Evolutionary conservation across 257 asterid genomes (phyloP).

Genomic region (Solanum corneliomulleri): DNA sequence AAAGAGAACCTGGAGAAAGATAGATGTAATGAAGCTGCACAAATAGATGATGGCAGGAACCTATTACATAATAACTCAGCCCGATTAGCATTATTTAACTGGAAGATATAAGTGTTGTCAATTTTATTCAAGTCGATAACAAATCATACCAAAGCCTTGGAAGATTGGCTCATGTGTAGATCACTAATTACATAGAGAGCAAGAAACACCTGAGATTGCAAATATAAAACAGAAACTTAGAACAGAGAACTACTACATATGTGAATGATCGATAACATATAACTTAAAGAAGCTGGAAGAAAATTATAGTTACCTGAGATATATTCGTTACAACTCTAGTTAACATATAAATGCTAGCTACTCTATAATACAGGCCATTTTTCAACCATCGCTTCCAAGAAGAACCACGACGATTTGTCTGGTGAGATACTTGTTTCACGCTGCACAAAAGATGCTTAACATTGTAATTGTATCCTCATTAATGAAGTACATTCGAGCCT

Average conservation of each 20-base stretch:
- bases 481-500: neutral
- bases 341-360: slow-evolving; percentile 68
- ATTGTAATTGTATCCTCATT: neutral
- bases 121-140: neutral
- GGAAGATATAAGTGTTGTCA: neutral
- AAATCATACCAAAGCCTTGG: slow-evolving; percentile 62
- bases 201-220: slow-evolving; percentile 43
- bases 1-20: slow-evolving; percentile 75
- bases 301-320: neutral
- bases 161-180: slow-evolving; percentile 62
- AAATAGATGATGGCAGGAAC: slow-evolving; percentile 81
- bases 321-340: slow-evolving; percentile 73
- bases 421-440: slow-evolving; percentile 37
- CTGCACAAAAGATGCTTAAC: slow-evolving; percentile 16
- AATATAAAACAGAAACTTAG: neutral
- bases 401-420: slow-evolving; percentile 31
- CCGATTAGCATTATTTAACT: neutral
- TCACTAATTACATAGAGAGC: slow-evolving; percentile 75
- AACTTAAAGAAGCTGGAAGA: neutral
- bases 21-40: slow-evolving; percentile 69
- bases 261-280: neutral
- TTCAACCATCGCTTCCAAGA: slow-evolving; percentile 72
- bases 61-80: slow-evolving; percentile 12
- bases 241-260: neutral
- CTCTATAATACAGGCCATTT: slow-evolving; percentile 60